Conservation (phyloP, 2,329 filamentous ascomycete genomes). For the Epicoccum nigrum region DNA sequence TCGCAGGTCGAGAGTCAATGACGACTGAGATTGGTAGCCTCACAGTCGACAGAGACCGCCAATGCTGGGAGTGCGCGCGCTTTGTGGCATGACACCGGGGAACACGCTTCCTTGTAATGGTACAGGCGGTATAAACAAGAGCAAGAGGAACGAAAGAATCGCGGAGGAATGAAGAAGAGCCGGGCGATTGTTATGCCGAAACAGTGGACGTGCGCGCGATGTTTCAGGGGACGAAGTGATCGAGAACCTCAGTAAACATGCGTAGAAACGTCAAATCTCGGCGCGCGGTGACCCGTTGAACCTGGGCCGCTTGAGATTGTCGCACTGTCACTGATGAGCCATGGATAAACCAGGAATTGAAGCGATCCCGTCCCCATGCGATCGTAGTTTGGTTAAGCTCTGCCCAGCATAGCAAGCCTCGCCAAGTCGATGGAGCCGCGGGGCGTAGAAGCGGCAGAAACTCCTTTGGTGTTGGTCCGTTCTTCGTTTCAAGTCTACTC, state of each 20-base stretch:
- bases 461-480: background rate
- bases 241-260: background rate
- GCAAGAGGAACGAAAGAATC: background rate
- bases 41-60: too few species aligned
- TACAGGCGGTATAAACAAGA: background rate
- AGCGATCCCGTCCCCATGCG: background rate
- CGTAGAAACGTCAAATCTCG: background rate
- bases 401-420: slow-evolving; percentile 7
- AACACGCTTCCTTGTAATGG: background rate
- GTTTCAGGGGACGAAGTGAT: background rate
- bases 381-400: slow-evolving; percentile 1
- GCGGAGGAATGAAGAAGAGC: too few species aligned
- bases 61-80: too few species aligned
- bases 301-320: background rate
- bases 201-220: background rate
- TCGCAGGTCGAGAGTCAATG: too few species aligned
- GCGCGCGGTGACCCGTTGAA: background rate
- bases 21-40: too few species aligned
- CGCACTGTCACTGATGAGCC: too few species aligned
- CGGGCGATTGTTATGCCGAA: too few species aligned
- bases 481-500: background rate
- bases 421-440: slow-evolving; percentile 3
- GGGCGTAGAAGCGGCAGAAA: slow-evolving; percentile 7
- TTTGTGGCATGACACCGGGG: too few species aligned
- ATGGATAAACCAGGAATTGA: too few species aligned